Evolutionary conservation across 495 filamentous ascomycete genomes (phyloP).

Genomic region (Elasticomyces elasticus): DNA sequence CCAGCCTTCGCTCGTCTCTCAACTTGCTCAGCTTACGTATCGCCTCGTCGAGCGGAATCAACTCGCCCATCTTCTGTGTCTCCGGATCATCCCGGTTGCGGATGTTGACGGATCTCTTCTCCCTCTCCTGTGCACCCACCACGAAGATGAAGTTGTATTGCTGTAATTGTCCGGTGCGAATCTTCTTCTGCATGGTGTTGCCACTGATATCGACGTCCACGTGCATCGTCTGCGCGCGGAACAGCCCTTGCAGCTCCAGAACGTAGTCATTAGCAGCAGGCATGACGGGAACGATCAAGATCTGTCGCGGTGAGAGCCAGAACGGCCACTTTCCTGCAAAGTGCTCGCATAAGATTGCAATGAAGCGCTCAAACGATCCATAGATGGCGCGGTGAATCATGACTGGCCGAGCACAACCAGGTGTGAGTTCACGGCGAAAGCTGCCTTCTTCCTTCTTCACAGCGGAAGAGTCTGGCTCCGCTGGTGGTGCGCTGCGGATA

Average conservation of each 20-base stretch:
- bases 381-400: conserved; percentile 96
- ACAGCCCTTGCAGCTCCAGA: conserved; percentile 61
- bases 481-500: conserved; percentile 19
- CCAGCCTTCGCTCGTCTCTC: conserved; percentile 41
- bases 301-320: conserved; percentile 89
- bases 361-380: conserved; percentile 88
- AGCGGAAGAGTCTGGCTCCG: conserved; percentile 19
- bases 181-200: conserved; percentile 95
- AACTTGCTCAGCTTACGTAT: conserved; percentile 61
- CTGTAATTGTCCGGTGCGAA: conserved; percentile 71
- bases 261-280: conserved; percentile 75
- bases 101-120: conserved; percentile 70
- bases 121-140: conserved; percentile 74
- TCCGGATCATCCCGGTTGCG: conserved; percentile 80
- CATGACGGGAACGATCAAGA: conserved; percentile 87
- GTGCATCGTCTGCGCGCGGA: conserved; percentile 54
- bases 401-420: conserved; percentile 81
- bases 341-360: conserved; percentile 87
- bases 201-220: conserved; percentile 80
- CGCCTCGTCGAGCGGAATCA: conserved; percentile 67
- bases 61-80: conserved; percentile 62
- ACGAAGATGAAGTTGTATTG: conserved; percentile 94
- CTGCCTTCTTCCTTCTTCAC: conserved; percentile 17
- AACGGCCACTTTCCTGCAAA: conserved; percentile 98
- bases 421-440: conserved; percentile 40